A percentile compares a stretch with the other conserved stretches of the same genome.
Conservation (phyloP, 2,329 filamentous ascomycete species). For the Cordyceps militaris region DNA sequence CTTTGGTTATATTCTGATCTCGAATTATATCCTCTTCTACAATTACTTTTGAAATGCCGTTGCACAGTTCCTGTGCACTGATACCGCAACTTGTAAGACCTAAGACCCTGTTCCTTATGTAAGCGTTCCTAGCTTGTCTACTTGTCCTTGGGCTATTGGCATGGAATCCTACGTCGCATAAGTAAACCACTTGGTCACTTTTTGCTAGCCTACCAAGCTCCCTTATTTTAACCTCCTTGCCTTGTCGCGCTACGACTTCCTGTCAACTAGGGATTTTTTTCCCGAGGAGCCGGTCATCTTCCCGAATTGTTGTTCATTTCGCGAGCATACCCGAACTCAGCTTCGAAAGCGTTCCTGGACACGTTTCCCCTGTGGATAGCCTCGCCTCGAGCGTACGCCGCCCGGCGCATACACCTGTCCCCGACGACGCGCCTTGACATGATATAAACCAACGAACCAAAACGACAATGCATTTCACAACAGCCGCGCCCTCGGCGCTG, state of each 20-base stretch:
- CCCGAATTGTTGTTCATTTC: too few species aligned
- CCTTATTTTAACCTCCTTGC: neutral
- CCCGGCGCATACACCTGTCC: conserved; percentile 4
- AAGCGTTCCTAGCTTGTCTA: neutral
- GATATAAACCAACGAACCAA: conserved; percentile 18
- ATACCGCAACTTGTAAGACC: neutral
- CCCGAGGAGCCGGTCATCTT: neutral
- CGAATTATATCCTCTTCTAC: neutral
- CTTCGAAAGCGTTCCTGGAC: neutral
- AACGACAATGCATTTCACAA: conserved; percentile 38
- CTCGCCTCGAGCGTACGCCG: neutral
- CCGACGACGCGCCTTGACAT: conserved; percentile 19
- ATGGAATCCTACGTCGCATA: neutral
- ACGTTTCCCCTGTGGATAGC: neutral
- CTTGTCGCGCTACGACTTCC: neutral
- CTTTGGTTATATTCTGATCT: neutral
- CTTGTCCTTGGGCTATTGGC: neutral
- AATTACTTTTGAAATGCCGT: neutral
- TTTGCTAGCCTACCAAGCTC: conserved; percentile 1
- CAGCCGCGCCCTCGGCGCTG: conserved; percentile 42
- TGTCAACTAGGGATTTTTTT: neutral
- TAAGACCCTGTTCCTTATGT: neutral
- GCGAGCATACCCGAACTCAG: neutral
- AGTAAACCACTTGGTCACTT: neutral
- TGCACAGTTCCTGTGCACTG: neutral